Conservation (phyloP, 148 eudicot species). For the Mesembryanthemum crystallinum region DNA sequence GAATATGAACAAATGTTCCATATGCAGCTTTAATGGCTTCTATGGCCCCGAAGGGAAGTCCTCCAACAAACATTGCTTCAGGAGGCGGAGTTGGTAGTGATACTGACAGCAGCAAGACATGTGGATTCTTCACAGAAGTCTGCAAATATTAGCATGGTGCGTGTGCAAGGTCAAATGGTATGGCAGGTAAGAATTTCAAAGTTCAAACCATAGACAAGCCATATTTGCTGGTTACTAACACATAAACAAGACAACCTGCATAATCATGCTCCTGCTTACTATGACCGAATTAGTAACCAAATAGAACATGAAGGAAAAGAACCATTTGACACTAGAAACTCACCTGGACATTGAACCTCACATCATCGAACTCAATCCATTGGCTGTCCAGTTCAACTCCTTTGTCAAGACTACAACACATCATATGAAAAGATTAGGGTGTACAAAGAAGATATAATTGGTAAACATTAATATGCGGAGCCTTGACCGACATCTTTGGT, state of each 20-base stretch:
- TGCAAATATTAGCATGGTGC: conserved; percentile 30
- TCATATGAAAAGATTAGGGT: conserved; percentile 6
- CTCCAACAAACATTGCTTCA: conserved; percentile 70
- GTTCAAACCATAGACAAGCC: not conserved
- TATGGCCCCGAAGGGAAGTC: conserved; percentile 90
- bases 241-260: not conserved
- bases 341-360: conserved; percentile 92
- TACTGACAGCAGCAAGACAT: conserved; percentile 67
- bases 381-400: conserved; percentile 89
- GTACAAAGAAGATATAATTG: not conserved
- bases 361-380: conserved; percentile 94
- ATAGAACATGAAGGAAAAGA: not conserved
- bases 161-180: conserved; percentile 1
- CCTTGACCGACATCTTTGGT: not conserved
- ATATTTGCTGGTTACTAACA: not conserved
- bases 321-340: not conserved
- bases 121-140: conserved; percentile 85
- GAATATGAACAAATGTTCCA: conserved; percentile 70
- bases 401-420: conserved; percentile 68
- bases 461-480: not conserved
- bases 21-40: conserved; percentile 92
- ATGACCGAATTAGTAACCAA: not conserved
- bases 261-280: not conserved
- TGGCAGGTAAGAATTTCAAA: not conserved
- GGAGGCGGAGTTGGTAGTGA: conserved; percentile 91